Percentiles rank a stretch among this genome's conserved stretches.
phyloP scores from a whole-genome alignment of 2,329 filamentous ascomycete species.

The Fusarium oxysporum region DNA sequence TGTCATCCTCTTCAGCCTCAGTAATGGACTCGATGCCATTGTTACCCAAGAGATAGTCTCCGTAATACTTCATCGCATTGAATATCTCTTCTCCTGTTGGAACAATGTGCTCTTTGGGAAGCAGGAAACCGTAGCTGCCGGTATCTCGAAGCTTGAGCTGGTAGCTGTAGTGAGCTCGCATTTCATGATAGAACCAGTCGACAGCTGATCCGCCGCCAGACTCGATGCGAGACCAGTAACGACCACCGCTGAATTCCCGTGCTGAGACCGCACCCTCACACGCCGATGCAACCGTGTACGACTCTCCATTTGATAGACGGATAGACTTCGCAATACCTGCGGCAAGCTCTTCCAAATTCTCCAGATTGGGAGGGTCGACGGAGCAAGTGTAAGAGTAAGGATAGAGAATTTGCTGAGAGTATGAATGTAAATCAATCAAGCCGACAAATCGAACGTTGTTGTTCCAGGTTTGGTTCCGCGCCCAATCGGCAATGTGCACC shows the following conservation, averaged over 20 bases:
- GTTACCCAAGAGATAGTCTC: slow-evolving; percentile 79
- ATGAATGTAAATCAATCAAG: slow-evolving; percentile 91
- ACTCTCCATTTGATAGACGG: slow-evolving; percentile 79
- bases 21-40: slow-evolving; percentile 69
- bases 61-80: slow-evolving; percentile 85
- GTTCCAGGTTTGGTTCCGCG: slow-evolving; percentile 79
- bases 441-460: slow-evolving; percentile 83
- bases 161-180: slow-evolving; percentile 85
- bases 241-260: slow-evolving; percentile 38
- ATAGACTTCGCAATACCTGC: slow-evolving; percentile 91
- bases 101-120: slow-evolving; percentile 87
- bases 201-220: slow-evolving; percentile 85
- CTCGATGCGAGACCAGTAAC: slow-evolving; percentile 66
- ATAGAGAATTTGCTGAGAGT: slow-evolving; percentile 94
- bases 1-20: slow-evolving; percentile 39
- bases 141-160: slow-evolving; percentile 95
- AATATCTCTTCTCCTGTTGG: slow-evolving; percentile 91
- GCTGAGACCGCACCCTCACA: slow-evolving; percentile 79
- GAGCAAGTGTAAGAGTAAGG: slow-evolving; percentile 90
- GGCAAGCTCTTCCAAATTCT: slow-evolving; percentile 92
- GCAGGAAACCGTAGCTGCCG: slow-evolving; percentile 91
- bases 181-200: slow-evolving; percentile 94
- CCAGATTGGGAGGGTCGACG: slow-evolving; percentile 81
- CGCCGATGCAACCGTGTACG: slow-evolving; percentile 82
- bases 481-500: slow-evolving; percentile 81